Percentiles rank a stretch among this genome's conserved stretches.
Conservation (phyloP, 2,329 filamentous ascomycete genomes). For the Colletotrichum sp. region DNA sequence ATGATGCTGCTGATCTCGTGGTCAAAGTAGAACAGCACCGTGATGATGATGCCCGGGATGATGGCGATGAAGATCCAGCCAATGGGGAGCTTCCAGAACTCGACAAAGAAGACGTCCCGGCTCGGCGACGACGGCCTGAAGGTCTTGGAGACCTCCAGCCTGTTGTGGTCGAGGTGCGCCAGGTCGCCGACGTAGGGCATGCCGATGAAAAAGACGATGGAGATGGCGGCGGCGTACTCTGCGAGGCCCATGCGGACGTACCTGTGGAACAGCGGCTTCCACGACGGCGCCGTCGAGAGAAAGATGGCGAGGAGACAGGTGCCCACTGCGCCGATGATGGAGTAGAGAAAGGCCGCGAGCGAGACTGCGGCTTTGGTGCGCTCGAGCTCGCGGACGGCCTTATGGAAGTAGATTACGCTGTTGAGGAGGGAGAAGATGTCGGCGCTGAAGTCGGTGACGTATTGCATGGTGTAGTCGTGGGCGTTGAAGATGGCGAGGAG, state of each 20-base stretch:
- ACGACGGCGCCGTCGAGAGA: constrained; percentile 64
- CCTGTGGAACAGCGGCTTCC: constrained; percentile 65
- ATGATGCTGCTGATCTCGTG: constrained; percentile 74
- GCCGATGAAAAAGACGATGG: constrained; percentile 68
- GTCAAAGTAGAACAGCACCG: constrained; percentile 72
- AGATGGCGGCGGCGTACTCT: constrained; percentile 71
- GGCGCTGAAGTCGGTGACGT: constrained; percentile 70
- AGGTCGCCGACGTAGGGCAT: constrained; percentile 67
- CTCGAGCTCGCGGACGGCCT: constrained; percentile 68
- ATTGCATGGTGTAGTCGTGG: constrained; percentile 74
- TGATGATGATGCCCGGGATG: constrained; percentile 67
- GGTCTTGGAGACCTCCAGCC: constrained; percentile 57
- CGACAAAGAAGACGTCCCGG: constrained; percentile 61
- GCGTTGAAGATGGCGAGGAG: constrained; percentile 70
- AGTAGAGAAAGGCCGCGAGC: constrained; percentile 68
- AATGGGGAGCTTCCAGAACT: constrained; percentile 66
- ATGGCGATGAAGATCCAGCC: constrained; percentile 66
- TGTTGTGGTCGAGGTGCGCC: constrained; percentile 60
- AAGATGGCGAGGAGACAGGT: constrained; percentile 68
- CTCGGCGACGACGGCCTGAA: constrained; percentile 63
- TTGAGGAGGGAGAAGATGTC: constrained; percentile 72
- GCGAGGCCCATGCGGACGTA: constrained; percentile 65
- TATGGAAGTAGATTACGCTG: constrained; percentile 72
- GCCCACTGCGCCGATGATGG: constrained; percentile 66
- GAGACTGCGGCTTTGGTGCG: constrained; percentile 60